Evolutionary conservation across 1,139 yeast species (phyloP), one percentile per base, ranked within the genome.

Genomic region (Kluyveromyces sp.): DNA sequence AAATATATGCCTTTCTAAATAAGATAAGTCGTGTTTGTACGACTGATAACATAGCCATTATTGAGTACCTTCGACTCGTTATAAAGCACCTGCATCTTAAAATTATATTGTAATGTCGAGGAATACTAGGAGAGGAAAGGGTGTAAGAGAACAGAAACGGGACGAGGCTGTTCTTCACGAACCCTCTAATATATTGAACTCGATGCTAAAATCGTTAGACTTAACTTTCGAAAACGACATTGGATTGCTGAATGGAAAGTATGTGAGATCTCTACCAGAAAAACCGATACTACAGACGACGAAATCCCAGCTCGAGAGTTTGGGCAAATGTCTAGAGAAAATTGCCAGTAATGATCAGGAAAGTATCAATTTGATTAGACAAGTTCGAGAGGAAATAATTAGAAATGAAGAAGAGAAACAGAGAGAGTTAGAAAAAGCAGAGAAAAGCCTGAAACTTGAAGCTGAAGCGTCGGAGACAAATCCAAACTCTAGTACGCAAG

Each of bases 241-340:
- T 15, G 88, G 89, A 1, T 61, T 77, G 45, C 64, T 83, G 33
- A 81, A 74, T 52, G 89, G 90, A 0, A 81, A 78, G 29, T 62
- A 73, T 25, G 69, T 77, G 1, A 66, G 75, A 33, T 66, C 67
- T 28, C 62, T 75, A 1, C 84, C 87, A 3, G 68, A 64, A 39
- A 60, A 74, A 31, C 66, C 70, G 38, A 68, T 72, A 3, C 66
- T 82, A 37, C 66, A 69, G 32, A 71, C 73, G 41, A 59, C 81
- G 48, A 71, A 70, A 58, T 74, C 72, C 51, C 65, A 73, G 34
- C 60, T 83, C 45, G 70, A 68, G 27, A 75, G 74, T 43, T 62
- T 83, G 48, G 67, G 74, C 39, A 69, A 70, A 43, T 78, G 77
- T 45, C 64, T 82, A 51, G 73, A 70, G 39, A 69, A 68, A 15